Conservation (phyloP, 306 rosid species). For the Oxytropis ochrocephala region DNA sequence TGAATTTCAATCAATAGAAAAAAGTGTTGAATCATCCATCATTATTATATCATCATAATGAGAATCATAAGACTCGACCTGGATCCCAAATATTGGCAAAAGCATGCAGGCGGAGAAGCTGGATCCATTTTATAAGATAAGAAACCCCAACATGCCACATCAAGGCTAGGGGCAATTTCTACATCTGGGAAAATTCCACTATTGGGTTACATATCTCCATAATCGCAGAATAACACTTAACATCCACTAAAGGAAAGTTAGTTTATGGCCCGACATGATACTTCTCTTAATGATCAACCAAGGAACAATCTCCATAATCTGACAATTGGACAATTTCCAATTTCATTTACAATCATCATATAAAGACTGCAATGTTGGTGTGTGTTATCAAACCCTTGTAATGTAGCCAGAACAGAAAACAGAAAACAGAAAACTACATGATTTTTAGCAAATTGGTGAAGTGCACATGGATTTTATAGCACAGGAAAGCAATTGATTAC, state of each 20-base stretch:
- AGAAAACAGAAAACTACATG: not conserved
- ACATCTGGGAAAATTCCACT: not conserved
- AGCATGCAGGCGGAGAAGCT: not conserved
- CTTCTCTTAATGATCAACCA: not conserved
- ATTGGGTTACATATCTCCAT: not conserved
- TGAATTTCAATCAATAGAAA: too few relatives aligned
- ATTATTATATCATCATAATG: not conserved
- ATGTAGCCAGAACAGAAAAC: not conserved
- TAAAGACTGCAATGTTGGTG: not conserved
- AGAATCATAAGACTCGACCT: not conserved
- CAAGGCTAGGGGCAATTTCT: not conserved
- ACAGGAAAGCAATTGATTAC: not conserved
- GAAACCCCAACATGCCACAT: not conserved
- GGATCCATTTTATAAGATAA: not conserved
- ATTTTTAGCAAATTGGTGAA: not conserved
- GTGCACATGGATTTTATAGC: not conserved
- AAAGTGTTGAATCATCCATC: too few relatives aligned
- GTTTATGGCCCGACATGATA: not conserved
- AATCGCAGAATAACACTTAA: not conserved
- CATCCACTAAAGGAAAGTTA: not conserved
- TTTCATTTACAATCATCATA: not conserved
- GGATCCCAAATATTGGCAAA: not conserved
- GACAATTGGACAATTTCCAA: not conserved
- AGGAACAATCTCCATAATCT: not conserved
- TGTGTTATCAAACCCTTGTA: not conserved